These are phyloP conservation scores for Immersiporthe knoxdaviesiana DNA, from an alignment of 2,329 filamentous ascomycete genomes.

Conservation along the genomic window DNA sequence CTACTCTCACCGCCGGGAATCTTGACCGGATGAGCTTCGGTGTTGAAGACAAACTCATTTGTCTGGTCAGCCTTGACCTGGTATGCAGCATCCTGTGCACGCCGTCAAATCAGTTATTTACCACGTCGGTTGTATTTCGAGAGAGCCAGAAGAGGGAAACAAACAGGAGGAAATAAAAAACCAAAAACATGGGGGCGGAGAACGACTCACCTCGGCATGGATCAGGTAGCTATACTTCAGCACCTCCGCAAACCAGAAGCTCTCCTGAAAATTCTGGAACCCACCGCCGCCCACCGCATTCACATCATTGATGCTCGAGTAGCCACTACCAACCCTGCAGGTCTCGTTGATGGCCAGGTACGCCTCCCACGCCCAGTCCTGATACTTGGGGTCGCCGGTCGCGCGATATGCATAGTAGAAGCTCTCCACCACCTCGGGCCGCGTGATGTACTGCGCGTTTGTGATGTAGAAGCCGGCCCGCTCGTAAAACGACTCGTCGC, in stretches of 20 bases:
- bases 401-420: slow-evolving; percentile 86
- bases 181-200: slow-evolving; percentile 3
- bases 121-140: not conserved
- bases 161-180: no score
- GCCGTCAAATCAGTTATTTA: slow-evolving; percentile 29
- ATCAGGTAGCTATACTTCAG: slow-evolving; percentile 83
- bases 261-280: slow-evolving; percentile 75
- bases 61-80: slow-evolving; percentile 50
- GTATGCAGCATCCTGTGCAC: slow-evolving; percentile 53
- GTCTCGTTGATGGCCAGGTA: slow-evolving; percentile 70
- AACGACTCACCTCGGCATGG: slow-evolving; percentile 49
- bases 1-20: slow-evolving; percentile 31
- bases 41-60: slow-evolving; percentile 56
- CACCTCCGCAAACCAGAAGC: slow-evolving; percentile 86
- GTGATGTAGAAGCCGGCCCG: slow-evolving; percentile 73
- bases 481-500: slow-evolving; percentile 63
- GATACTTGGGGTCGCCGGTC: slow-evolving; percentile 75
- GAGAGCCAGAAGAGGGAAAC: no score
- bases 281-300: slow-evolving; percentile 64
- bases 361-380: slow-evolving; percentile 82
- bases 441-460: slow-evolving; percentile 64
- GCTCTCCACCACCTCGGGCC: slow-evolving; percentile 82
- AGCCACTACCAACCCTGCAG: slow-evolving; percentile 68
- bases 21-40: slow-evolving; percentile 51
- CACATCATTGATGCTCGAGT: slow-evolving; percentile 67